Evolutionary conservation across 129 eudicot species (phyloP), one percentile per base, ranked within the genome.

Genomic region (Tagetes erecta): DNA sequence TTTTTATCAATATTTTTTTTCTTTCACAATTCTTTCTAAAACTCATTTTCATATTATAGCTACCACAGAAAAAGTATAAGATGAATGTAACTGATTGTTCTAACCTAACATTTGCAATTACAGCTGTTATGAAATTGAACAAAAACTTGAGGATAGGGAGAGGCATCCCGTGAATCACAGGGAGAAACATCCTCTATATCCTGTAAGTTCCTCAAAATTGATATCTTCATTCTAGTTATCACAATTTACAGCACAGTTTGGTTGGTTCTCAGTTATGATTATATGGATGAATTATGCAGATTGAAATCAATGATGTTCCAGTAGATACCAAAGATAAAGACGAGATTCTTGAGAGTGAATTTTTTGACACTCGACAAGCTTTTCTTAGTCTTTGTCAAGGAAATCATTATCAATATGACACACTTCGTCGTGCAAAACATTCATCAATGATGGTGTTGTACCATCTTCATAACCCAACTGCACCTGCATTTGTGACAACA

Each of bases 401-500:
- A 76, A 93, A 90, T 74, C 96, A 90, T 78, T 93, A 93, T 71
- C 97, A 90, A 45, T 93, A 90, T 47, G 97, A 93, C 83, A 93
- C 98, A 42, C 86, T 93, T 33, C 96, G 97, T 35, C 92, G 97
- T 52, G 98, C 98, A 64, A 93, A 93, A 71, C 98, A 93, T 85
- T 93, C 98, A 9, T 93, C 97, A 9, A 93, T 90, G 96, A 93
- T 93, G 98, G 91, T 90, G 73, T 89, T 93, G 69, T 88, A 93
- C 72, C 98, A 90, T 85, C 97, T 90, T 58, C 97, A 93, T 75
- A 93, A 93, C 76, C 97, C 98, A 12, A 86, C 98, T 7, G 92
- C 98, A 50, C 97, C 96, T 33, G 97, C 98, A 45, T 88, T 90
- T 81, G 96, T 93, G 78, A 84, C 84, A 2, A 83, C 89, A 42